Evolutionary conservation across 1,284 basidiomycete species (phyloP).

Genomic region (Cutaneotrichosporon sp.): DNA sequence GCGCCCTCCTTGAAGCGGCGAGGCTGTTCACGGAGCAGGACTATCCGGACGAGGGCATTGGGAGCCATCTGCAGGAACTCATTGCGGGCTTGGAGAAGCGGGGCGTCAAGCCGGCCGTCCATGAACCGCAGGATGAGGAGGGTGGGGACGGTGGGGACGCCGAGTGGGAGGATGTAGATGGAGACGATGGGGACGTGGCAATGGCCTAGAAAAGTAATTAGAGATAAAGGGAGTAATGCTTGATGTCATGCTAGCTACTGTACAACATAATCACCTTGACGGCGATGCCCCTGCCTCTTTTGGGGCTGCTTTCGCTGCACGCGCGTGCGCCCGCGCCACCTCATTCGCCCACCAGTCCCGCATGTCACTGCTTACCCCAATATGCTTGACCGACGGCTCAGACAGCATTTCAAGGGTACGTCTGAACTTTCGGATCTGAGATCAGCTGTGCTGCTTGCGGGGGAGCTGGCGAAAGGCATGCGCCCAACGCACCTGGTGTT

Average conservation of each 20-base stretch:
- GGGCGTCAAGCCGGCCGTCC: slow-evolving; percentile 62
- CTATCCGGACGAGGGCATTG: slow-evolving; percentile 70
- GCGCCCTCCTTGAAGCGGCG: slow-evolving; percentile 74
- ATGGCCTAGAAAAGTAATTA: slow-evolving; percentile 55
- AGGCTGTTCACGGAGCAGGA: slow-evolving; percentile 69
- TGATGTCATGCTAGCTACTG: slow-evolving; percentile 5
- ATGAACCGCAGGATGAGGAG: slow-evolving; percentile 49
- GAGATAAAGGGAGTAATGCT: not conserved
- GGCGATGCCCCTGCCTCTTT: not conserved
- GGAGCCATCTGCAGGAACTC: slow-evolving; percentile 71
- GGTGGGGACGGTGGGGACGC: slow-evolving; percentile 51
- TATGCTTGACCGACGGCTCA: slow-evolving; percentile 34
- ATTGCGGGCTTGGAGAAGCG: slow-evolving; percentile 62
- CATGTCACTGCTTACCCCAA: slow-evolving; percentile 42
- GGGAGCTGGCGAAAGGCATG: not conserved
- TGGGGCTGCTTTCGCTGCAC: slow-evolving; percentile 7
- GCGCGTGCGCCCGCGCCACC: slow-evolving; percentile 19
- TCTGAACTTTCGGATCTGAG: slow-evolving; percentile 43
- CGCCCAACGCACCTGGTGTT: slow-evolving; percentile 41
- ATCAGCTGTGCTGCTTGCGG: not conserved
- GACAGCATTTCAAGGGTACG: slow-evolving; percentile 46
- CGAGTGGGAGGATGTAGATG: slow-evolving; percentile 52
- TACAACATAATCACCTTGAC: slow-evolving; percentile 6
- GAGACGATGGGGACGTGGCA: slow-evolving; percentile 56
- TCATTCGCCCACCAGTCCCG: slow-evolving; percentile 45